Evolutionary conservation across 2,329 filamentous ascomycete species (phyloP), one percentile per base, ranked within the genome.

Genomic region (Neofusicoccum umdonicola): DNA sequence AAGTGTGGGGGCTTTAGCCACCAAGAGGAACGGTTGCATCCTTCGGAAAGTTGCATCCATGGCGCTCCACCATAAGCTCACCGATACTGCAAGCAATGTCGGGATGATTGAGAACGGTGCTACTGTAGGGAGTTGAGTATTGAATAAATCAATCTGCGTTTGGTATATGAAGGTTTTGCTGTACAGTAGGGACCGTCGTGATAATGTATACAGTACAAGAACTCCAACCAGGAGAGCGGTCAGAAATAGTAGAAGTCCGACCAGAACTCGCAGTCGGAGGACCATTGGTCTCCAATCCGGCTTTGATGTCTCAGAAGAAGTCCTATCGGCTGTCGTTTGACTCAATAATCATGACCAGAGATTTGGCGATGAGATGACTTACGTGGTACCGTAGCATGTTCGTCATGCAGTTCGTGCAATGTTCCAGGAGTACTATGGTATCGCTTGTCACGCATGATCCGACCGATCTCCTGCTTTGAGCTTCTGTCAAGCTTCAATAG

Each of bases 21-120:
- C 68, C 12, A 65, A 67, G 15, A 67, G 54, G 60, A 62, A 69
- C 9, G 66, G 67, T 41, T 69, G 67, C 37, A 68, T 37, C 31
- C 51, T 27, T 22, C 65, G 63, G 44, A 68, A 66, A 6, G 64
- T 52, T 48, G 58, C 64, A 37, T 68, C 67, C 11, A 69, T 27
- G 34, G 52, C 39, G 37, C 63, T 65, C 66, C 67, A 69, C 66
- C 67, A 69, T 13, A 68, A 41, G 4, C 42, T 42, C 9, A 69
- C 48, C 4, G 42, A 50, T 9, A 68, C 67, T 15, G 66, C 67
- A 13, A 66, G 17, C n/a, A 68, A 15, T 0, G 67, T 67, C 11
- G 66, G 64, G 8, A 67, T 42, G 11, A 67, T 63, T 1, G 67
- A 68, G 41, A 65, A 66, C 44, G 63, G 64, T 17, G 67, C 66